These are phyloP conservation scores for Candida dendrica DNA, from an alignment of 805 yeast species.

Conservation along the genomic window DNA sequence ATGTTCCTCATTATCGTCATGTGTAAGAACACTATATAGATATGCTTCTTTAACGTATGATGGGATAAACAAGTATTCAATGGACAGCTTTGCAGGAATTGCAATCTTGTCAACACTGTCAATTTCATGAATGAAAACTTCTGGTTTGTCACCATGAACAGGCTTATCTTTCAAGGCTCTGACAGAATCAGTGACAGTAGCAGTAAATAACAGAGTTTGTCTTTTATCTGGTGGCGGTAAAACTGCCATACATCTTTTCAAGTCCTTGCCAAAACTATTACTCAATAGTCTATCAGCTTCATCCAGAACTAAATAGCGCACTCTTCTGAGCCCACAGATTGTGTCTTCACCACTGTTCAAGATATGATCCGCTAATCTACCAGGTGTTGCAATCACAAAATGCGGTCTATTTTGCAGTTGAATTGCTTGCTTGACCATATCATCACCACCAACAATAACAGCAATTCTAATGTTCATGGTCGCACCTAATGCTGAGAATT, in stretches of 20 bases:
- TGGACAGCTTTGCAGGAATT: slow-evolving; percentile 64
- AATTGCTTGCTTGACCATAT: slow-evolving; percentile 82
- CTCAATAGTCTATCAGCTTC: slow-evolving; percentile 93
- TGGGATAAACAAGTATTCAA: slow-evolving; percentile 71
- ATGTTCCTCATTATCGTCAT: slow-evolving; percentile 53
- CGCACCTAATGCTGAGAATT: slow-evolving; percentile 88
- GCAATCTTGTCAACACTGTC: slow-evolving; percentile 69
- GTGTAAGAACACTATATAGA: slow-evolving; percentile 58
- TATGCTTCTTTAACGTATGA: slow-evolving; percentile 88
- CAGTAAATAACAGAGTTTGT: slow-evolving; percentile 89
- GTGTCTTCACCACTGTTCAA: slow-evolving; percentile 85
- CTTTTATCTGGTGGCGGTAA: slow-evolving; percentile 67
- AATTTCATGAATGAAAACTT: slow-evolving; percentile 64
- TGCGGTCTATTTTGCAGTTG: slow-evolving; percentile 82
- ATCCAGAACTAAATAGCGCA: slow-evolving; percentile 79
- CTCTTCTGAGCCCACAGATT: slow-evolving; percentile 66
- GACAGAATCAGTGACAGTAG: slow-evolving; percentile 92
- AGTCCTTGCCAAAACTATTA: slow-evolving; percentile 73
- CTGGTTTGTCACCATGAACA: slow-evolving; percentile 44
- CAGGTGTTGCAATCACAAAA: slow-evolving; percentile 95
- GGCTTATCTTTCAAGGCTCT: slow-evolving; percentile 66
- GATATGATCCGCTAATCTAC: slow-evolving; percentile 89
- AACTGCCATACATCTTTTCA: slow-evolving; percentile 61
- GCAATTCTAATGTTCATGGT: slow-evolving; percentile 76
- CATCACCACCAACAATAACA: slow-evolving; percentile 92